Base-by-base conservation (phyloP, 805 yeast genomes). In the Yarrowia sp. region DNA sequence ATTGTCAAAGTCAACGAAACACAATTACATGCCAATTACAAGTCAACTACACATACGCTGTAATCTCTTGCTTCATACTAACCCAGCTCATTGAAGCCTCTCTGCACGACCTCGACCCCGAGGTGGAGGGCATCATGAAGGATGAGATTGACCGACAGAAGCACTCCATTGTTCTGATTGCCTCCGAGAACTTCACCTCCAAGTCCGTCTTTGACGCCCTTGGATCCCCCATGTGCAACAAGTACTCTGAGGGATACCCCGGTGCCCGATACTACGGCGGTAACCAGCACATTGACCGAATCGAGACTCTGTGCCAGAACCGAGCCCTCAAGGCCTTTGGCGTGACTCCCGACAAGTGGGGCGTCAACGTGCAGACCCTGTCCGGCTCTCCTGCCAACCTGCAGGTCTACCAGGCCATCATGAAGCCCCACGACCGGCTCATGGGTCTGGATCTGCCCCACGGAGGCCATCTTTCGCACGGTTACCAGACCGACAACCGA, bases 241-340 rank as follows among this genome's bases (percentile, higher is more conserved):
- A 95, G 84, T 95, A 95, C 83, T 92, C 98, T 48, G 99, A 95
- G 83, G 99, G 99, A 72, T 94, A 95, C 83, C 99, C 99, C 70
- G 98, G 98, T 73, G 98, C 97, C 72, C 89, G 99, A 81, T 95
- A 95, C 85, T 95, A 95, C 79, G 99, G 99, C 80, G 98, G 98
- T 79, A 95, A 95, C 81, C 97, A 95, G 85, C 89, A 89, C 82
- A 95, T 95, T 73, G 99, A 95, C 83, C 88, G 90, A 80, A 92
- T 93, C 78, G 99, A 95, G 83, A 79, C 86, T 41, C 82, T 95
- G 76, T 95, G 99, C 82, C 98, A 93, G 83, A 82, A 90, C 77
- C 89, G 99, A 82, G 99, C 99, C 59, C 84, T 95, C 72, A 87
- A 89, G 74, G 97, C 98, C 9, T 95, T 95, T 82, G 82, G 84